Base-by-base conservation (phyloP, 768 basidiomycete genomes). In the Glaciozyma martinii region DNA sequence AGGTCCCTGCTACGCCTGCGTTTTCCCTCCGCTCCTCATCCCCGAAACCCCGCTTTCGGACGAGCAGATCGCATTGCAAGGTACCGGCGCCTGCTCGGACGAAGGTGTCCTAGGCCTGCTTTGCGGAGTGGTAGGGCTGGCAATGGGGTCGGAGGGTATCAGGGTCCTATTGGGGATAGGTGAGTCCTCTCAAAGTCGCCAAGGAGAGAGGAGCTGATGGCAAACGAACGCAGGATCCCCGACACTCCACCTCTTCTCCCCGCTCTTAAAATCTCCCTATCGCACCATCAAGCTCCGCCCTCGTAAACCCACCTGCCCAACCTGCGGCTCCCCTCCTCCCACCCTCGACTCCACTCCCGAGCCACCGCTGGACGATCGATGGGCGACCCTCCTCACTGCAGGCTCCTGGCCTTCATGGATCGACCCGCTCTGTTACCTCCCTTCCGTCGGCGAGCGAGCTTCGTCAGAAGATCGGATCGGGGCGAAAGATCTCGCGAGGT, bases 1-100 rank as follows among this genome's bases (percentile, higher is more conserved):
- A 57, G 86, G 90, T 1, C 93, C 92, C 0, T 99, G 95, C 76
- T 97, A 94, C 76, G 82, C 95, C 21, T 98, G 95, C 75, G 76
- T 98, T 50, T 98, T 92, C 76, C 93, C 94, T 0, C 82, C 80
- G 59, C 85, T 90, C 3, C 85, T 91, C 1, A 80, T 84, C 6
- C 80, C 78, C 25, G 83, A 83, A 60, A 79, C 29, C 2, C 37
- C 44, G 8, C 59, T 60, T 0, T 21, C 47, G 2, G 53, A 61
- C 21, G 59, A 71, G 59, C 61, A 59, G 32, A 18, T 47, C 29
- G 66, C 66, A 18, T 27, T 71, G 37, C 56, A 49, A 10, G 70
- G 70, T 2, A 67, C 70, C 8, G 70, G 70, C 12, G 66, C 70
- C 0, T 71, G 70, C 46, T 52, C 65, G 9, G 72, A 73, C 57